These are phyloP conservation scores for Neocucurbitaria cava DNA, from an alignment of 2,329 filamentous ascomycete genomes.

Conservation along the genomic window DNA sequence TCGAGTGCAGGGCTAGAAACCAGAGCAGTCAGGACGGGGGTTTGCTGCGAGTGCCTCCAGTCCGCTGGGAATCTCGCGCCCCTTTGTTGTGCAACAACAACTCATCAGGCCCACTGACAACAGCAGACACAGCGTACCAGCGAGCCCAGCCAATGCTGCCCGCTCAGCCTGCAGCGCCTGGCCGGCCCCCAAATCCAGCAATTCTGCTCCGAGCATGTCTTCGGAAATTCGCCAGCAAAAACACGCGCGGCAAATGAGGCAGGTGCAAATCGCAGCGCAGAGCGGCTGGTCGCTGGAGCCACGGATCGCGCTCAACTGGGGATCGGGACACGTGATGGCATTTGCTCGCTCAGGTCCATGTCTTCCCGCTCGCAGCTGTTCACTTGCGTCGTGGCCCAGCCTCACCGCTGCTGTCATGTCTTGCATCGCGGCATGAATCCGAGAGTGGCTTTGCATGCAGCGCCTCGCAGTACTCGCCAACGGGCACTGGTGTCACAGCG, in stretches of 20 bases:
- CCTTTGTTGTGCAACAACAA: slow-evolving; percentile 3
- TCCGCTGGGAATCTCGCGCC: neutral
- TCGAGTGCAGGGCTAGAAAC: neutral
- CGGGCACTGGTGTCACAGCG: neutral
- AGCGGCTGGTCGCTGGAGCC: neutral
- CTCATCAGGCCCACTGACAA: neutral
- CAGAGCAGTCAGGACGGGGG: neutral
- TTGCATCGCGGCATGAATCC: slow-evolving; percentile 1
- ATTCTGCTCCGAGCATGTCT: slow-evolving; percentile 7
- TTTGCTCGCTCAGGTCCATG: neutral
- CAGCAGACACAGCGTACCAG: neutral
- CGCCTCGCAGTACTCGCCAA: slow-evolving; percentile 8
- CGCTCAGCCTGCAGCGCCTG: slow-evolving; percentile 14
- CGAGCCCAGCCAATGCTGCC: neutral
- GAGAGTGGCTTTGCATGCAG: neutral
- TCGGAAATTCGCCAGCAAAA: slow-evolving; percentile 17
- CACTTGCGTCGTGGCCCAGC: neutral
- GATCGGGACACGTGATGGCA: slow-evolving; percentile 10
- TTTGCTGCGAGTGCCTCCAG: neutral
- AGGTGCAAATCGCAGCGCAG: neutral
- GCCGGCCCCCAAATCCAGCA: slow-evolving; percentile 13
- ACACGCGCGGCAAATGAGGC: slow-evolving; percentile 1
- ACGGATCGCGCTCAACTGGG: neutral
- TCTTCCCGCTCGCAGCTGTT: neutral
- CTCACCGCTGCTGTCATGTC: slow-evolving; percentile 13